phyloP scores from a whole-genome alignment of 441 rosid species.

The Populus hybrid region DNA sequence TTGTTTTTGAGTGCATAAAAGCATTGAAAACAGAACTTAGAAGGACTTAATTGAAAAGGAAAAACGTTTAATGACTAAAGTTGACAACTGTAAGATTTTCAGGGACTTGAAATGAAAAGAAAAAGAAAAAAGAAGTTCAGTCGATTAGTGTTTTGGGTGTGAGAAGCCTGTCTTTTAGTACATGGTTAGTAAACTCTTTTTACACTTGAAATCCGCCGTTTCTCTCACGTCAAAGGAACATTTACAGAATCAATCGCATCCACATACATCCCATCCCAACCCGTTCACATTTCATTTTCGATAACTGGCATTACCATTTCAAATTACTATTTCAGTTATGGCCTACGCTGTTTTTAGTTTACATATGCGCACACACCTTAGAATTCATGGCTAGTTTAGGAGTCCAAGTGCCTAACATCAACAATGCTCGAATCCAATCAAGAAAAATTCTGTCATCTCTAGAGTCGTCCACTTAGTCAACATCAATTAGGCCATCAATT shows the following conservation, averaged over 20 bases:
- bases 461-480: no score
- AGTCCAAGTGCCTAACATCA: background rate
- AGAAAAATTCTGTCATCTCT: background rate
- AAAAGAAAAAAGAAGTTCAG: background rate
- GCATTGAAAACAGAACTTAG: no score
- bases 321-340: conserved; percentile 44
- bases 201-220: no score
- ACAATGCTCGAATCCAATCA: background rate
- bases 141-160: background rate
- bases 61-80: background rate
- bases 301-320: no score
- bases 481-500: no score
- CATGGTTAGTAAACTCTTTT: background rate
- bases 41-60: background rate
- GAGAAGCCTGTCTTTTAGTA: background rate
- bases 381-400: background rate
- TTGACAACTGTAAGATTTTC: background rate
- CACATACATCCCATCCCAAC: no score
- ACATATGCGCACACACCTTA: no score
- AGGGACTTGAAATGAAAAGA: background rate
- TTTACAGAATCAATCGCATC: no score
- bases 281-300: no score
- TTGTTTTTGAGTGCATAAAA: no score
- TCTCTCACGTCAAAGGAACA: no score
- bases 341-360: background rate